Evolutionary conservation across 768 basidiomycete genomes (phyloP), one percentile per base, ranked within the genome.

Genomic region (Phaeotremella fagi): DNA sequence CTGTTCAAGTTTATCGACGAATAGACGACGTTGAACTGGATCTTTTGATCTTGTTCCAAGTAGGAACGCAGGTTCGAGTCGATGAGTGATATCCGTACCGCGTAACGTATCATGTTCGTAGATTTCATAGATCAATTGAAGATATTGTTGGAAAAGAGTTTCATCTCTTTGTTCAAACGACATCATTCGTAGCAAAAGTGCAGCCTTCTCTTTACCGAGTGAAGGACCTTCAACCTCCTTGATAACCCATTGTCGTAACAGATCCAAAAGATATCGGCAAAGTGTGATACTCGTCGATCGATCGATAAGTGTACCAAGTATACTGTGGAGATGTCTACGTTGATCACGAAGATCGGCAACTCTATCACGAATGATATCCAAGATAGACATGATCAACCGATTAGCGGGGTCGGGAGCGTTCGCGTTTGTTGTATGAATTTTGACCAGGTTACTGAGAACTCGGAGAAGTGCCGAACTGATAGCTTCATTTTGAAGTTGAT

Each of bases 61-160:
- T 29, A 98, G 79, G 78, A 97, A 99, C 1, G 91, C 85, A 25
- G 87, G 85, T 68, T 99, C 95, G 16, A 99, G 80, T 11, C 91
- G 84, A 36, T 87, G 85, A 1, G 95, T 99, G 57, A 99, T 79
- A 60, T 99, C 95, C 51, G 89, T 94, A 37, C 92, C 83, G 36
- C 90, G 85, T 41, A 99, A 77, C 3, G 78, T 75, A 16, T 89
- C 85, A 38, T 91, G 87, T 4, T 85, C 88, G 77, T 97, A 99
- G 65, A 99, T 92, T 55, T 92, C 90, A 69, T 88, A 85, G 51
- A 99, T 86, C 55, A 98, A 80, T 58, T 87, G 84, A 62, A 98
- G 79, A 72, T 90, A 98, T 36, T 85, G 81, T 41, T 84, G 82
- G 72, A 87, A 89, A 3, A 98, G 79, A 3, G 45, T 87, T 31